These are phyloP conservation scores for Capsella bursapastoris DNA, from an alignment of 345 rosid species.

Conservation along the genomic window DNA sequence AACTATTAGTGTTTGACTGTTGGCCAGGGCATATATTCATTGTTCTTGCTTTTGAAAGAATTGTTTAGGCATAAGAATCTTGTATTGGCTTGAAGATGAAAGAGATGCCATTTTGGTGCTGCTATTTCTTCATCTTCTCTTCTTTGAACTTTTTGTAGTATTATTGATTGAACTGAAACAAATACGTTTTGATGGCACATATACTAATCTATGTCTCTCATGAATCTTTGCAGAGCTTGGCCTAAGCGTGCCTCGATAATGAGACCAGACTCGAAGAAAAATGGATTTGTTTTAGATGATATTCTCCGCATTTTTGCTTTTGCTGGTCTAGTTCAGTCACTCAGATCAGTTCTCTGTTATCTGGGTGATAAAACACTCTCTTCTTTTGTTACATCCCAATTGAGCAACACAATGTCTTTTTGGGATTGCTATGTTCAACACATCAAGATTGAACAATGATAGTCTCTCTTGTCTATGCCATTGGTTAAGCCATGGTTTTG, in stretches of 20 bases:
- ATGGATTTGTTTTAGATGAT: conserved; percentile 17
- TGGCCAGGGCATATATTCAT: not conserved
- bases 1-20: not conserved
- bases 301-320: conserved; percentile 34
- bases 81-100: conserved; percentile 3
- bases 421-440: conserved; percentile 3
- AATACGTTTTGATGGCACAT: conserved; percentile 6
- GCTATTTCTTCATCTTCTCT: not conserved
- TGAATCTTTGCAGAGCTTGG: conserved; percentile 64
- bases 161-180: conserved; percentile 11
- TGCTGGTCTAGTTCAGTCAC: conserved; percentile 22
- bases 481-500: not conserved
- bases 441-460: conserved; percentile 18
- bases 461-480: conserved; percentile 9
- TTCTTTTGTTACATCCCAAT: conserved; percentile 3
- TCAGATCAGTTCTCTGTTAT: conserved; percentile 26
- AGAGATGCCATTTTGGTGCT: conserved; percentile 4
- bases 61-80: conserved; percentile 10
- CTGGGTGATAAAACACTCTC: conserved; percentile 8
- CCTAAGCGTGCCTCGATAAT: conserved; percentile 80
- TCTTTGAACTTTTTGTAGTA: conserved; percentile 8
- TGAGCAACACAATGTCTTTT: not conserved
- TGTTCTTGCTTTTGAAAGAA: not conserved
- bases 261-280: conserved; percentile 26
- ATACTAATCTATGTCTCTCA: conserved; percentile 30